phyloP scores from a whole-genome alignment of 192 early-diverging fungal species.

The Mortierella antarctica region DNA sequence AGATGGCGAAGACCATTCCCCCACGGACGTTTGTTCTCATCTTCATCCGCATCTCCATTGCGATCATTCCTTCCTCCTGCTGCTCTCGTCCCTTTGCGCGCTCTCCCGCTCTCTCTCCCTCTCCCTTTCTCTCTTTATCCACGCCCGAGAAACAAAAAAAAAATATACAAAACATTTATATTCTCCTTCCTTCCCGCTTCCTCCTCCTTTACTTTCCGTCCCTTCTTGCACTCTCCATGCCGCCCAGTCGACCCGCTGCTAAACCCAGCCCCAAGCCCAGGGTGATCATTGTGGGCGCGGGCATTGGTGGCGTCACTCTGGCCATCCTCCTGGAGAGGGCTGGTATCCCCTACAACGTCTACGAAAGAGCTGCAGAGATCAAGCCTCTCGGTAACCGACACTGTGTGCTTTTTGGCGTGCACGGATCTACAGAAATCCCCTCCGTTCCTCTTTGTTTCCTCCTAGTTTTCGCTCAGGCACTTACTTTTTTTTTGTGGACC shows the following conservation, averaged over 20 bases:
- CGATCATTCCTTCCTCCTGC: no score
- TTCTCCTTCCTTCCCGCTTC: no score
- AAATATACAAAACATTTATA: no score
- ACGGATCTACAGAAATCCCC: not conserved
- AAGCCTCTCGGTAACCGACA: constrained; percentile 13
- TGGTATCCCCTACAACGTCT: constrained; percentile 19
- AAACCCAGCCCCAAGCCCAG: constrained; percentile 16
- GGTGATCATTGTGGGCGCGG: constrained; percentile 30
- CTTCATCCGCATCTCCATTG: no score
- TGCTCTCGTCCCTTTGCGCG: no score
- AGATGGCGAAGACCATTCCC: no score
- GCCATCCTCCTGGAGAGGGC: constrained; percentile 17
- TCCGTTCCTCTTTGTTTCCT: not conserved
- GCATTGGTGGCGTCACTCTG: constrained; percentile 24
- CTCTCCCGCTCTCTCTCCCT: not conserved
- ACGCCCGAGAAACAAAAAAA: no score
- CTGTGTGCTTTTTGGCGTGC: not conserved
- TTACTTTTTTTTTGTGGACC: not conserved
- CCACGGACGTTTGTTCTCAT: no score
- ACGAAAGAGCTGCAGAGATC: constrained; percentile 21
- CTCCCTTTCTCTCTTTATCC: not conserved
- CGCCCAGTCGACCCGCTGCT: no score
- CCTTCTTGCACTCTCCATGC: not conserved
- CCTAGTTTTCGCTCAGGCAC: not conserved
- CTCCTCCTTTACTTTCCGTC: not conserved